Evolutionary conservation across 1,139 yeast genomes (phyloP).

Genomic region (Kodamaea ohmeri): DNA sequence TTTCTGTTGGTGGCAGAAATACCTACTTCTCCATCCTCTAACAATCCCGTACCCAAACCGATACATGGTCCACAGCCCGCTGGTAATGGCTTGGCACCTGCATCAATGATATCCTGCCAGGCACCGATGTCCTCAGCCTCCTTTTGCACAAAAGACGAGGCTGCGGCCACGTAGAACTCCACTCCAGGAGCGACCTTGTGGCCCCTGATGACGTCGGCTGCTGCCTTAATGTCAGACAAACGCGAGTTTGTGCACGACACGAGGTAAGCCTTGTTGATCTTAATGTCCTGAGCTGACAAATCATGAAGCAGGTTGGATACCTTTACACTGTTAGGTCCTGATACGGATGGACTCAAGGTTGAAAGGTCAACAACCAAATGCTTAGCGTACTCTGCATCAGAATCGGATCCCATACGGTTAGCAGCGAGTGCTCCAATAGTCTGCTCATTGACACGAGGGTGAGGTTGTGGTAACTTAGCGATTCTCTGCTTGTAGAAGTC

Average conservation of each 20-base stretch:
- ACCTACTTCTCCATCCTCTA: constrained; percentile 95
- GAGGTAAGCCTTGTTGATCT: constrained; percentile 88
- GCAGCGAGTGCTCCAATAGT: constrained; percentile 52
- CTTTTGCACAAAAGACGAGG: constrained; percentile 86
- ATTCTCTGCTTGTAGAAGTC: constrained; percentile 76
- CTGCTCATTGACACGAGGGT: constrained; percentile 72
- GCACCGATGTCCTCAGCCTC: constrained; percentile 91
- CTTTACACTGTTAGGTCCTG: constrained; percentile 98
- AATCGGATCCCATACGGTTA: constrained; percentile 56
- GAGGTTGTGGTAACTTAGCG: constrained; percentile 67
- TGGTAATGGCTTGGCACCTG: constrained; percentile 93
- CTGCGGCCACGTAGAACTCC: constrained; percentile 96
- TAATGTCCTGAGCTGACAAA: constrained; percentile 67
- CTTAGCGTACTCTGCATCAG: constrained; percentile 83
- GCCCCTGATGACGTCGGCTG: constrained; percentile 81
- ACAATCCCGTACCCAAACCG: constrained; percentile 91
- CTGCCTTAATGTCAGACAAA: constrained; percentile 88
- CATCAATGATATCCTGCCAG: constrained; percentile 84
- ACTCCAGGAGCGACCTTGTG: constrained; percentile 84
- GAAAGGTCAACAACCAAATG: constrained; percentile 76
- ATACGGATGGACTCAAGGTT: constrained; percentile 85
- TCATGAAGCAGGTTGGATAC: constrained; percentile 76
- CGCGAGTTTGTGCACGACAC: constrained; percentile 98
- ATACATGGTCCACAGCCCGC: constrained; percentile 99
- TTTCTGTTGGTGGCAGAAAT: constrained; percentile 97